Conservation (phyloP, 768 basidiomycete species). For the Porpolomopsis calyptriformis region DNA sequence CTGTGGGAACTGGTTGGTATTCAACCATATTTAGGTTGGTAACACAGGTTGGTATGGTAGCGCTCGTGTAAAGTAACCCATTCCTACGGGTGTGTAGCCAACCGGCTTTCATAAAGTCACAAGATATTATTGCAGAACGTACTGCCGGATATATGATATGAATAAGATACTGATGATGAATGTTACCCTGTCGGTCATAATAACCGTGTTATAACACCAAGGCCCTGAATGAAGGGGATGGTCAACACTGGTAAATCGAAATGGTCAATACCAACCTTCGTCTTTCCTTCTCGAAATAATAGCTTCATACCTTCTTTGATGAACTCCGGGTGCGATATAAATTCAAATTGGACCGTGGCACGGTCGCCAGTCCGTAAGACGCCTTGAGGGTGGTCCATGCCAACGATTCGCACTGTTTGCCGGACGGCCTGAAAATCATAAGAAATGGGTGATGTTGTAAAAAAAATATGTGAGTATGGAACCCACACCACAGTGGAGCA, state of each 20-base stretch:
- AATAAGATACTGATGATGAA: no score
- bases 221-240: slow-evolving; percentile 36
- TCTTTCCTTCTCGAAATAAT: slow-evolving; percentile 90
- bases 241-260: slow-evolving; percentile 3
- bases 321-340: slow-evolving; percentile 85
- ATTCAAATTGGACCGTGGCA: slow-evolving; percentile 90
- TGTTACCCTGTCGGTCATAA: no score
- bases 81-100: no score
- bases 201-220: slow-evolving; percentile 65
- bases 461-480: background rate
- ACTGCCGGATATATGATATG: no score
- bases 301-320: slow-evolving; percentile 90
- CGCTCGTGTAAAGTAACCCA: no score
- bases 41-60: no score
- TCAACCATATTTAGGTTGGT: no score
- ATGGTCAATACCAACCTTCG: slow-evolving; percentile 52
- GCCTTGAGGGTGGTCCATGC: slow-evolving; percentile 82
- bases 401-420: slow-evolving; percentile 86
- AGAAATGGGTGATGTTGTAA: slow-evolving; percentile 4
- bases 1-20: no score
- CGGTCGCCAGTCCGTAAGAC: slow-evolving; percentile 90
- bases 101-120: no score
- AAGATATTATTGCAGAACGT: no score
- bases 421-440: slow-evolving; percentile 55
- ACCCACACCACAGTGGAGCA: slow-evolving; percentile 85